Conservation (phyloP, 1,139 yeast genomes). For the Arxiozyma heterogenica region DNA sequence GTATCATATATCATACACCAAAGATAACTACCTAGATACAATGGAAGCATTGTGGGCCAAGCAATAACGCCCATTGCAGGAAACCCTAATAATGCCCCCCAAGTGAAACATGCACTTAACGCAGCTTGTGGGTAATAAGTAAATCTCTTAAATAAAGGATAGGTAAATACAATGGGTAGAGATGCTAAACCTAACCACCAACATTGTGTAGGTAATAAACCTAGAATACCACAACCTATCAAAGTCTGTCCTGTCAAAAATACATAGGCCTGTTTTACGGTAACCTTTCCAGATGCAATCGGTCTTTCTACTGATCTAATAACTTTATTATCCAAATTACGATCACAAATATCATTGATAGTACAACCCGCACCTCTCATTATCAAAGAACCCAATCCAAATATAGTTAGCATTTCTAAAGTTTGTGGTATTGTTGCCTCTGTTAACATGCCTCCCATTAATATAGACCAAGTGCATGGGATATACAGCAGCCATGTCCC, state of each 20-base stretch:
- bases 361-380: constrained; percentile 99
- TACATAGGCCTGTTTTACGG: constrained; percentile 59
- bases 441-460: constrained; percentile 71
- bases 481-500: constrained; percentile 77
- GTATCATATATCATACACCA: constrained; percentile 98
- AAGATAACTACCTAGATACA: constrained; percentile 66
- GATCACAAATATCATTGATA: constrained; percentile 79
- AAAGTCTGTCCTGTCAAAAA: constrained; percentile 65
- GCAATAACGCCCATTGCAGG: constrained; percentile 91
- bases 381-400: constrained; percentile 73
- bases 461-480: constrained; percentile 54
- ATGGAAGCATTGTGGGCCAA: constrained; percentile 64
- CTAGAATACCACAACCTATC: constrained; percentile 66
- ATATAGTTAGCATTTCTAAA: constrained; percentile 49
- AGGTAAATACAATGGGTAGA: constrained; percentile 69
- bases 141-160: constrained; percentile 87
- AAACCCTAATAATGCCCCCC: constrained; percentile 93
- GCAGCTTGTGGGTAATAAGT: constrained; percentile 91
- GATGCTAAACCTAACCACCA: constrained; percentile 77
- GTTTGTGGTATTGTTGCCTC: constrained; percentile 61
- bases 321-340: constrained; percentile 74
- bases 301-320: constrained; percentile 86
- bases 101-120: constrained; percentile 75
- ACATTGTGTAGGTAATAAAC: constrained; percentile 70
- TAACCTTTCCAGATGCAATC: constrained; percentile 75